Conservation (phyloP, 2,329 filamentous ascomycete genomes). For the Gyromitra esculenta region DNA sequence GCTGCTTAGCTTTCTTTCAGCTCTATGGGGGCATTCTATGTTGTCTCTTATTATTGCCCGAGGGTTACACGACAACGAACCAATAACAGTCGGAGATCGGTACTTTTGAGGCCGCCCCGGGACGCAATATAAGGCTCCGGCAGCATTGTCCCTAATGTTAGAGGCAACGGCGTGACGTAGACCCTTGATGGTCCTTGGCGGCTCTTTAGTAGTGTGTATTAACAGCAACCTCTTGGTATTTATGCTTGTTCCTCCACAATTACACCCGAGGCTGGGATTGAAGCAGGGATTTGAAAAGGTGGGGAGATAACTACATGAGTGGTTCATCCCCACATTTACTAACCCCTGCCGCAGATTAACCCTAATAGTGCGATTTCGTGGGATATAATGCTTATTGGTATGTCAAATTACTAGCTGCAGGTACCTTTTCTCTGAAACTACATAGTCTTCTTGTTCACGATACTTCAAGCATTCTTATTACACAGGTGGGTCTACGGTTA, state of each 20-base stretch:
- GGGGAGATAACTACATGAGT: not conserved
- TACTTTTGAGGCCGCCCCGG: slow-evolving; percentile 2
- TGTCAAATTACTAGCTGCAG: not conserved
- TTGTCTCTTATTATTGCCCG: not conserved
- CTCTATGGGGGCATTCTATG: not conserved
- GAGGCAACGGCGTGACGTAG: not conserved
- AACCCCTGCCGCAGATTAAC: not conserved
- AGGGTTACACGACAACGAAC: slow-evolving; percentile 1
- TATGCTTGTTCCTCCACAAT: slow-evolving; percentile 20
- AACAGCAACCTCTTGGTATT: not conserved
- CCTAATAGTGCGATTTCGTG: not conserved
- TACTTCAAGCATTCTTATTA: not conserved
- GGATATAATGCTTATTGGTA: not conserved
- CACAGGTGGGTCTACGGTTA: not conserved
- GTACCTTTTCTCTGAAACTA: not conserved
- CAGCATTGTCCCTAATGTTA: not conserved
- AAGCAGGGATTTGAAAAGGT: not conserved
- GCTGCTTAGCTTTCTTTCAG: not conserved
- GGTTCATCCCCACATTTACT: slow-evolving; percentile 4
- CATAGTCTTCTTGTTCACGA: not conserved
- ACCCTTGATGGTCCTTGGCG: slow-evolving; percentile 2
- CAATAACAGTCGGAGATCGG: not conserved
- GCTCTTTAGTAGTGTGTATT: slow-evolving; percentile 9
- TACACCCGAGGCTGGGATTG: not conserved
- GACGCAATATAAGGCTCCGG: not conserved